Evolutionary conservation across 192 early-diverging fungal genomes (phyloP).

Genomic region (Coemansia sp.): DNA sequence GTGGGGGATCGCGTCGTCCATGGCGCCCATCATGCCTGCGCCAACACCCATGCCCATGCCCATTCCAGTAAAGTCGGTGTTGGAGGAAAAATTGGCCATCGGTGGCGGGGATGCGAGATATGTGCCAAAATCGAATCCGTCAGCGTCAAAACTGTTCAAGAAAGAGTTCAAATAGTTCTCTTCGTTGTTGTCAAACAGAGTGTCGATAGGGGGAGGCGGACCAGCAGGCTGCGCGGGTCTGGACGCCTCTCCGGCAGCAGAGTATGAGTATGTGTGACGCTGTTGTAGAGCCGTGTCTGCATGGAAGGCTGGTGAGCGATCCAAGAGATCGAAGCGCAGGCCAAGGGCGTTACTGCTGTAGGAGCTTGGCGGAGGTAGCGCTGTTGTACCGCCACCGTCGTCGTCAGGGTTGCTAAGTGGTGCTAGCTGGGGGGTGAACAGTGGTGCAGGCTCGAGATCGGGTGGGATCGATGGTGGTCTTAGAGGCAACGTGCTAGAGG

Average conservation of each 20-base stretch:
- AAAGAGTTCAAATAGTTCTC: constrained; percentile 55
- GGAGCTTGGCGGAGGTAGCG: not conserved
- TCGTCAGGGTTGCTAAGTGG: constrained; percentile 3
- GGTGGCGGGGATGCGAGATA: constrained; percentile 44
- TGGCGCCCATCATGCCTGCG: constrained; percentile 51
- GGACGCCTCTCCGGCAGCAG: not conserved
- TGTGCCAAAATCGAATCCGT: constrained; percentile 33
- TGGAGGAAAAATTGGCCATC: constrained; percentile 40
- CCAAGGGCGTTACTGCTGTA: constrained; percentile 19
- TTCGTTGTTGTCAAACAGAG: constrained; percentile 50
- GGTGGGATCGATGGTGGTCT: constrained; percentile 52
- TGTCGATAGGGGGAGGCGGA: constrained; percentile 14
- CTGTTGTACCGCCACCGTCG: not conserved
- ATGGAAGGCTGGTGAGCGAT: not conserved
- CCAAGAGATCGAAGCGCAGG: constrained; percentile 9
- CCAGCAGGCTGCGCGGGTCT: not conserved
- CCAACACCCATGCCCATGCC: constrained; percentile 54
- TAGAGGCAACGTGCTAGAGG: constrained; percentile 18
- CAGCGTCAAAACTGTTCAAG: constrained; percentile 52
- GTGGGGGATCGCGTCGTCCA: constrained; percentile 56
- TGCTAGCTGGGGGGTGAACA: constrained; percentile 26
- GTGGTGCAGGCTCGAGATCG: constrained; percentile 49
- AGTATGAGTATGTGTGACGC: constrained; percentile 15
- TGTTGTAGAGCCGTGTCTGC: constrained; percentile 11
- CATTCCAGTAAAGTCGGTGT: constrained; percentile 40